Evolutionary conservation across 371 early-diverging fungal species (phyloP).

Genomic region (Apophysomyces trapeziformis): DNA sequence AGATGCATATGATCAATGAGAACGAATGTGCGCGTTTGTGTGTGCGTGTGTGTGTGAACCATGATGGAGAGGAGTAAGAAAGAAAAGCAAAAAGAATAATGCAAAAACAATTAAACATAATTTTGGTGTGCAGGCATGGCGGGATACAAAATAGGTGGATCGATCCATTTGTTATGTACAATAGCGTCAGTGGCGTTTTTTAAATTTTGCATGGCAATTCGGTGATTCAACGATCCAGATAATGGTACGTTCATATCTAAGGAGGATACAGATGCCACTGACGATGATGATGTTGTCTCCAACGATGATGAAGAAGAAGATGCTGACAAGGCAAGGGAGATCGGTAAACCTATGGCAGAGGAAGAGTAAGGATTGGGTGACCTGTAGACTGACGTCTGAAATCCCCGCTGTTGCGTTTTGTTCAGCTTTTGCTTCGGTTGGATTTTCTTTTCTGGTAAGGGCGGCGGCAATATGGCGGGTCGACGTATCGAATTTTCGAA

Average conservation of each 20-base stretch:
- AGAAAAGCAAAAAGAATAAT: neutral
- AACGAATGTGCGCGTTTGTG: neutral
- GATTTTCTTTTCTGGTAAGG: neutral
- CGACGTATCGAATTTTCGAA: constrained; percentile 1
- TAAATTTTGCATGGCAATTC: neutral
- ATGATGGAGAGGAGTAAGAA: neutral
- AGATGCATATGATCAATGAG: constrained; percentile 5
- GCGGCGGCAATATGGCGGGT: neutral
- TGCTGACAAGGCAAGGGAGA: constrained; percentile 1
- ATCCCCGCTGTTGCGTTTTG: neutral
- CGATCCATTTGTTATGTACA: constrained; percentile 6
- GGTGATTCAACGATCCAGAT: constrained; percentile 1
- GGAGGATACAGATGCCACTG: neutral
- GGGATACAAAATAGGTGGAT: constrained; percentile 5
- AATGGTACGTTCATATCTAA: neutral
- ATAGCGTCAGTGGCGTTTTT: constrained; percentile 8
- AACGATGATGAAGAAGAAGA: constrained; percentile 17
- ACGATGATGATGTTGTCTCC: constrained; percentile 16
- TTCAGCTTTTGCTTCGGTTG: neutral
- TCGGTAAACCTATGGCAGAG: neutral
- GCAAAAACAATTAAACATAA: neutral
- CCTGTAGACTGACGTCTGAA: neutral
- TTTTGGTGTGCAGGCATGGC: constrained; percentile 6
- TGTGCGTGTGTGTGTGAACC: neutral
- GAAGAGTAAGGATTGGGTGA: neutral